Evolutionary conservation across 164 flowering plant genomes (phyloP).

Genomic region (Litsea cubeba): DNA sequence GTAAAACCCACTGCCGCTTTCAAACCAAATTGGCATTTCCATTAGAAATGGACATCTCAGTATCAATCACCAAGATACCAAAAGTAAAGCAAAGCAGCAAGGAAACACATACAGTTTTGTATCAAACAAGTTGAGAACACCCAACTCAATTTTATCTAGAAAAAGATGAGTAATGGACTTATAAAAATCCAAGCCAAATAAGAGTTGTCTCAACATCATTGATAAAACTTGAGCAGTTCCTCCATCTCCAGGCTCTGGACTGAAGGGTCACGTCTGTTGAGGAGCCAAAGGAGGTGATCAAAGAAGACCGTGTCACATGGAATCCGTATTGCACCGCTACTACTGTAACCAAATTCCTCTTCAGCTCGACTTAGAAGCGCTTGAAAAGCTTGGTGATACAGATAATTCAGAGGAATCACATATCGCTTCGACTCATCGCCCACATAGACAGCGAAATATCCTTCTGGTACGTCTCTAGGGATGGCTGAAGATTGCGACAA

Average conservation of each 20-base stretch:
- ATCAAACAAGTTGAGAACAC: background rate
- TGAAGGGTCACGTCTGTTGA: slow-evolving; percentile 10
- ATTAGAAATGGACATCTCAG: background rate
- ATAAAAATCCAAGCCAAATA: too few relatives aligned
- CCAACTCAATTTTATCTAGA: background rate
- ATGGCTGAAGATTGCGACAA: background rate
- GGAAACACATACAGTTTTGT: too few relatives aligned
- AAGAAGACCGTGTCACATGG: slow-evolving; percentile 16
- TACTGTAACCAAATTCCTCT: slow-evolving; percentile 15
- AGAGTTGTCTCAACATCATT: background rate
- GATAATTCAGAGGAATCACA: slow-evolving; percentile 14
- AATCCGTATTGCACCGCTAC: slow-evolving; percentile 9
- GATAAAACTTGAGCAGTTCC: slow-evolving; percentile 7
- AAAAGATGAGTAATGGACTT: background rate
- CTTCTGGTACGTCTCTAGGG: slow-evolving; percentile 13
- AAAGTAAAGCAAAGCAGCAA: too few relatives aligned
- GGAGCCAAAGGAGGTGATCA: slow-evolving; percentile 20
- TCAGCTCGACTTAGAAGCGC: slow-evolving; percentile 9
- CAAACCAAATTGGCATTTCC: background rate
- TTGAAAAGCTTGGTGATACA: background rate
- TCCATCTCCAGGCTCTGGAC: slow-evolving; percentile 10
- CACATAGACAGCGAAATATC: slow-evolving; percentile 15
- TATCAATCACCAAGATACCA: background rate
- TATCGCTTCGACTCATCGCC: slow-evolving; percentile 13
- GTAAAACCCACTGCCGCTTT: background rate